phyloP scores from a whole-genome alignment of 1,284 basidiomycete species.

The Lentinus polychrous region DNA sequence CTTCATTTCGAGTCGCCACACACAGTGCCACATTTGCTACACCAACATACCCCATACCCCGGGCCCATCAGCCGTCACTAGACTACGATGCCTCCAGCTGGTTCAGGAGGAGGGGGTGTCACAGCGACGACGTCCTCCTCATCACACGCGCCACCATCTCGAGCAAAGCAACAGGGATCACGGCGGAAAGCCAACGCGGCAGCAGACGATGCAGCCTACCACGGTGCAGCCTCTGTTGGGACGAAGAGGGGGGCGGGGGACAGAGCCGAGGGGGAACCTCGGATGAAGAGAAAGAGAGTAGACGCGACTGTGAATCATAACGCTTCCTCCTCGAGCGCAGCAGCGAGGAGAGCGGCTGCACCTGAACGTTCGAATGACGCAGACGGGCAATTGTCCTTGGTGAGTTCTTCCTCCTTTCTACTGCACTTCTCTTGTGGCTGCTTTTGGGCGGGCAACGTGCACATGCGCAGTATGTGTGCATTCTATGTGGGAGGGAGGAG shows the following conservation, averaged over 20 bases:
- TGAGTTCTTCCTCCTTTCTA: constrained; percentile 21
- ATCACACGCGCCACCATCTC: no score
- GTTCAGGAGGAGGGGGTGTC: no score
- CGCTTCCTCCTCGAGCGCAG: not conserved
- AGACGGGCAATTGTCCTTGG: constrained; percentile 35
- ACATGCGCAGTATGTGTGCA: not conserved
- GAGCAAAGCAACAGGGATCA: not conserved
- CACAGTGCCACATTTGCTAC: no score
- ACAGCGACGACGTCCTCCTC: no score
- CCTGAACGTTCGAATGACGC: constrained; percentile 18
- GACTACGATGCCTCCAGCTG: no score
- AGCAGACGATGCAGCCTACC: constrained; percentile 27
- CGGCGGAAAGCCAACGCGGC: constrained; percentile 19
- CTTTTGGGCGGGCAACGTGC: not conserved
- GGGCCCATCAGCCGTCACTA: no score
- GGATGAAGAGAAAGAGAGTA: constrained; percentile 62
- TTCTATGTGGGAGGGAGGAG: not conserved
- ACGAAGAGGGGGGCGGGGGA: constrained; percentile 22
- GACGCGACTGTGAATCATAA: constrained; percentile 26
- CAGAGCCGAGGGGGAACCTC: constrained; percentile 50
- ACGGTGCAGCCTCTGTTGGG: constrained; percentile 16
- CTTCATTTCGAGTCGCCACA: no score
- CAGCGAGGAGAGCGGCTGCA: not conserved
- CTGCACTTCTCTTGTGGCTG: not conserved
- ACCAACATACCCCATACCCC: no score